phyloP scores from a whole-genome alignment of 768 basidiomycete species.

The Pleurotus cornucopiae region DNA sequence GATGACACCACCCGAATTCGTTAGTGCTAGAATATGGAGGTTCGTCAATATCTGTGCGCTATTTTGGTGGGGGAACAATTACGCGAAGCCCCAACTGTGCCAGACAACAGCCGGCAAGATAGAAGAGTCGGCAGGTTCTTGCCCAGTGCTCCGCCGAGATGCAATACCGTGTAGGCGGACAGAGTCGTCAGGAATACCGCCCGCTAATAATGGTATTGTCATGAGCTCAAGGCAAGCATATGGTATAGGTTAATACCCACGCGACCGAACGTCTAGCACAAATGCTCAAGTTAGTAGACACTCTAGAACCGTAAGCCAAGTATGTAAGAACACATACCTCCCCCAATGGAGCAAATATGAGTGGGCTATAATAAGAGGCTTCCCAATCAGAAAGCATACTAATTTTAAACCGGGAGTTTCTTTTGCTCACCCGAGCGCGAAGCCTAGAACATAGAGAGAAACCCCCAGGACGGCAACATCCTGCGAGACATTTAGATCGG shows the following conservation, averaged over 20 bases:
- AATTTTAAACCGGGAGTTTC: constrained; percentile 1
- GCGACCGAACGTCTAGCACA: constrained; percentile 44
- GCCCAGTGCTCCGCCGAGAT: constrained; percentile 51
- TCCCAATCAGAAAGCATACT: not conserved
- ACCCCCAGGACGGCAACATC: constrained; percentile 55
- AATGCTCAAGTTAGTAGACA: no score
- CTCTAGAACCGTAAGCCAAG: not conserved
- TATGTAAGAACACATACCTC: constrained; percentile 33
- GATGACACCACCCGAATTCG: constrained; percentile 55
- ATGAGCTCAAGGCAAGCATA: not conserved
- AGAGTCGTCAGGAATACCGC: constrained; percentile 51
- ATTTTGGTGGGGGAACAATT: constrained; percentile 14
- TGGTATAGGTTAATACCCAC: constrained; percentile 24
- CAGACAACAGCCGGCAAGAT: constrained; percentile 50
- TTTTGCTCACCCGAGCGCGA: constrained; percentile 47
- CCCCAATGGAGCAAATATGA: constrained; percentile 55
- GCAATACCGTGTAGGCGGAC: constrained; percentile 46
- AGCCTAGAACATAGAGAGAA: constrained; percentile 60
- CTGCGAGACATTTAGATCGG: constrained; percentile 44
- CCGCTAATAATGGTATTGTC: constrained; percentile 28
- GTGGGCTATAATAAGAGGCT: constrained; percentile 27
- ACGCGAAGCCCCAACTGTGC: constrained; percentile 57
- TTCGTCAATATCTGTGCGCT: constrained; percentile 8
- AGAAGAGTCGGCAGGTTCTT: constrained; percentile 43
- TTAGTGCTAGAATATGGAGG: constrained; percentile 35